Evolutionary conservation across 2,329 filamentous ascomycete species (phyloP).

Genomic region (Verticillium alfalfae): DNA sequence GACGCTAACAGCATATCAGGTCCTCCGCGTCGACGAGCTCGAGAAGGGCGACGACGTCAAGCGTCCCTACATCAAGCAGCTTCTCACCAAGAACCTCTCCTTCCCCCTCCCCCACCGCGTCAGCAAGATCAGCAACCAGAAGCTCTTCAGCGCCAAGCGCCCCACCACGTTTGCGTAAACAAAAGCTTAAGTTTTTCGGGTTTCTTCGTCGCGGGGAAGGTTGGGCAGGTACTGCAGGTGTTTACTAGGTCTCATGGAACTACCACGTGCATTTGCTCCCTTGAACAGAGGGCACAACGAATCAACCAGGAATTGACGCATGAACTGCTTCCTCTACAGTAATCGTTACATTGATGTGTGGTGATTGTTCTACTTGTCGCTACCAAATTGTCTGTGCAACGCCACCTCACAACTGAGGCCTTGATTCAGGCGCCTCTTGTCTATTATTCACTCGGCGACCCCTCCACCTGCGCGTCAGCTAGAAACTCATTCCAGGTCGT

Average conservation of each 20-base stretch:
- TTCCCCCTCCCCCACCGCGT: constrained; percentile 98
- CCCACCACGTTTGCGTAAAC: constrained; percentile 96
- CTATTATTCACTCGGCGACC: constrained; percentile 16
- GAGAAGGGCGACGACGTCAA: constrained; percentile 93
- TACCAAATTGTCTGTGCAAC: neutral
- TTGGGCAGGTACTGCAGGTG: constrained; percentile 54
- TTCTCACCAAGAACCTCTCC: constrained; percentile 88
- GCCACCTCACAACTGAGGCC: neutral
- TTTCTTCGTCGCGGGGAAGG: constrained; percentile 39
- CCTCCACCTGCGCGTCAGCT: constrained; percentile 29
- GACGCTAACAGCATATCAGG: constrained; percentile 45
- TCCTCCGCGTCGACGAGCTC: constrained; percentile 96
- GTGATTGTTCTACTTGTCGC: neutral
- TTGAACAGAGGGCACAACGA: constrained; percentile 39
- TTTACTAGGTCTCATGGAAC: constrained; percentile 58
- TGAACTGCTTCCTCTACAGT: constrained; percentile 2
- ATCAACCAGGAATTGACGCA: constrained; percentile 28
- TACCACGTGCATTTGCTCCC: constrained; percentile 52
- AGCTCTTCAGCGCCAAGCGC: constrained; percentile 88
- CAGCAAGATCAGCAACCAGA: constrained; percentile 75
- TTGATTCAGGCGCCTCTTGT: neutral
- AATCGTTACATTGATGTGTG: neutral
- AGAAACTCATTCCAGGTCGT: constrained; percentile 39
- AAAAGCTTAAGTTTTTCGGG: constrained; percentile 22
- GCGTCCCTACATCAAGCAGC: constrained; percentile 99